Evolutionary conservation across 108 stramenopile genomes (phyloP).

Genomic region (Conticribra weissflogii): DNA sequence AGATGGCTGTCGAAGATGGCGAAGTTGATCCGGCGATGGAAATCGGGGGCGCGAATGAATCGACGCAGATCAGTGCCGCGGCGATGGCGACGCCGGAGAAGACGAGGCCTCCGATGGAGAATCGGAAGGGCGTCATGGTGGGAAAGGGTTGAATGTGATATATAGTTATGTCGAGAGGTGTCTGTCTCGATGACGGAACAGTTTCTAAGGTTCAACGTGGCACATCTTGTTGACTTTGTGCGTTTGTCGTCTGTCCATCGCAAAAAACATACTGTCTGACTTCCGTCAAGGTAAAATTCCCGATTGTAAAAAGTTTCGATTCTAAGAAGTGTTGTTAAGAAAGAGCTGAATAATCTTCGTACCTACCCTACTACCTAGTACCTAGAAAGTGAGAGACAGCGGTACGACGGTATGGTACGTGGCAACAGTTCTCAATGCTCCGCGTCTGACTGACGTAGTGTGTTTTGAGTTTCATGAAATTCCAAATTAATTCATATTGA

Average conservation of each 20-base stretch:
- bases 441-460: too few species aligned
- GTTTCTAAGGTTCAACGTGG: background rate
- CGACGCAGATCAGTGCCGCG: constrained; percentile 6
- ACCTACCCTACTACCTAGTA: too few species aligned
- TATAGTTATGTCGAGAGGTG: background rate
- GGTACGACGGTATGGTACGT: too few species aligned
- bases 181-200: background rate
- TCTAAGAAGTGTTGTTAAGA: too few species aligned
- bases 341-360: too few species aligned
- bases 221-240: background rate
- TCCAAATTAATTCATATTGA: too few species aligned
- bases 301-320: too few species aligned
- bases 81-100: constrained; percentile 16
- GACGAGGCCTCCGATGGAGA: constrained; percentile 17
- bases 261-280: too few species aligned
- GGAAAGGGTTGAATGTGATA: background rate
- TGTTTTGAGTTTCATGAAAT: too few species aligned
- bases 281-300: too few species aligned
- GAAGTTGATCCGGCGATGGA: background rate
- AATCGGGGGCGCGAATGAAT: constrained; percentile 1
- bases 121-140: constrained; percentile 12
- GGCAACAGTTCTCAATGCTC: too few species aligned
- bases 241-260: background rate
- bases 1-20: constrained; percentile 14
- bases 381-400: too few species aligned